Base-by-base conservation (phyloP, 306 rosid species). In the Prunus mongolica region DNA sequence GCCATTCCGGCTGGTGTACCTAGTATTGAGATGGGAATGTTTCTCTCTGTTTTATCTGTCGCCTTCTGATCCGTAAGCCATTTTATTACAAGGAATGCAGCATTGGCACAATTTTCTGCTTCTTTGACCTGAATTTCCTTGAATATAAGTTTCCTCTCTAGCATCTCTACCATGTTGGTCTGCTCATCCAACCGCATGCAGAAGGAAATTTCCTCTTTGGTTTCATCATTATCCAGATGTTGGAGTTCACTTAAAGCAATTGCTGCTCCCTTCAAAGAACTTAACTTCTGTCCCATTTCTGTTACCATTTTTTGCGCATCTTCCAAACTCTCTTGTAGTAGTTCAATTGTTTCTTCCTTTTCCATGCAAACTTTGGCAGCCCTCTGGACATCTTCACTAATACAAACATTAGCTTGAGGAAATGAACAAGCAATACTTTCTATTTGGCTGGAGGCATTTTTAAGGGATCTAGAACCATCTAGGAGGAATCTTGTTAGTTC, bases 381-480 rank as follows among this genome's bases (percentile, higher is more conserved):
- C 87, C 81, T 72, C 79, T 83, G 82, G 60, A 95, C 87, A 77
- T 88, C 89, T 85, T 92, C 93, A 27, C 83, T 81, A 70, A 92
- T 80, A 73, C 85, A 79, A 74, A 81, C 67, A 83, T 87, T 88
- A 51, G 74, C 89, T 73, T 85, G 85, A 7, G 96, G 96, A 82
- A 92, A 95, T 82, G 96, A 89, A 79, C 83, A 49, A 34, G 88
- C 77, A 70, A 95, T 92, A 74, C 75, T 79, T 86, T 95, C 87
- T 68, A 89, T 87, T 78, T 95, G 93, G 27, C 92, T 82, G 69
- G 92, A 84, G n/a, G 90, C 96, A 81, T 86, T 93, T 83, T 73
- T 90, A 76, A 95, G 92, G 79, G 95, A 89, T 81, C 89, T 95
- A 76, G 96, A 90, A 71, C 98, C 91, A 82, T 95, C 98, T 12